Conservation (phyloP, 192 early-diverging fungal genomes). For the Linderina pennispora region DNA sequence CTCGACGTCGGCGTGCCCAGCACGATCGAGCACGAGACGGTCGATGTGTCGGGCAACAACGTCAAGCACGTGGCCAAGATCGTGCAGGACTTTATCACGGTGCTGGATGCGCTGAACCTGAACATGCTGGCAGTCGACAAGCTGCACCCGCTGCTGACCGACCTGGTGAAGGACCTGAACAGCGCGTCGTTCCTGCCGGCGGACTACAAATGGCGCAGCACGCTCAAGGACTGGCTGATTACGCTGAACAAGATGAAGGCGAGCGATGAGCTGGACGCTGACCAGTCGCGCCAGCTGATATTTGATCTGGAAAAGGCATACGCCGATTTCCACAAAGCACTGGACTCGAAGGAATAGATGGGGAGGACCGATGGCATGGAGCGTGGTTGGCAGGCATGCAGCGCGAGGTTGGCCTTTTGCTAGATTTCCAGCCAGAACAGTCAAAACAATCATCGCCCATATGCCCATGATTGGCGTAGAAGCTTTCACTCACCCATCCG, state of each 20-base stretch:
- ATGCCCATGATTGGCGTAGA: no score
- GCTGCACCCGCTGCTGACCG: constrained; percentile 80
- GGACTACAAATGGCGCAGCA: constrained; percentile 78
- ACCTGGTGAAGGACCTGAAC: constrained; percentile 84
- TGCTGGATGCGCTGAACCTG: constrained; percentile 84
- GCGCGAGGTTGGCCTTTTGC: no score
- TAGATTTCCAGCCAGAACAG: no score
- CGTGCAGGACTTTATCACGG: constrained; percentile 78
- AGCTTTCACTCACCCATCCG: no score
- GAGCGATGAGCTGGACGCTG: constrained; percentile 73
- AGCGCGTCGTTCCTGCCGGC: constrained; percentile 67
- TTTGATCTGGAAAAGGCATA: constrained; percentile 85
- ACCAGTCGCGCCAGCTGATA: constrained; percentile 83
- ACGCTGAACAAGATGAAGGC: constrained; percentile 90
- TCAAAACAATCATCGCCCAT: no score
- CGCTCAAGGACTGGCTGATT: constrained; percentile 84
- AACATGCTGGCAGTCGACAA: constrained; percentile 83
- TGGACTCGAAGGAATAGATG: constrained; percentile 27
- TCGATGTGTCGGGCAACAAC: constrained; percentile 47
- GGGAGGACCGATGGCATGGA: no score
- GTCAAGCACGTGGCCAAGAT: constrained; percentile 83
- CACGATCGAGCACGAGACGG: constrained; percentile 84
- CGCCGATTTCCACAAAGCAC: constrained; percentile 55
- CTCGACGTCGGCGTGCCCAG: constrained; percentile 95
- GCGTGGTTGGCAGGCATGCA: no score